Evolutionary conservation across 441 rosid species (phyloP).

Genomic region (Mallotus repandus): DNA sequence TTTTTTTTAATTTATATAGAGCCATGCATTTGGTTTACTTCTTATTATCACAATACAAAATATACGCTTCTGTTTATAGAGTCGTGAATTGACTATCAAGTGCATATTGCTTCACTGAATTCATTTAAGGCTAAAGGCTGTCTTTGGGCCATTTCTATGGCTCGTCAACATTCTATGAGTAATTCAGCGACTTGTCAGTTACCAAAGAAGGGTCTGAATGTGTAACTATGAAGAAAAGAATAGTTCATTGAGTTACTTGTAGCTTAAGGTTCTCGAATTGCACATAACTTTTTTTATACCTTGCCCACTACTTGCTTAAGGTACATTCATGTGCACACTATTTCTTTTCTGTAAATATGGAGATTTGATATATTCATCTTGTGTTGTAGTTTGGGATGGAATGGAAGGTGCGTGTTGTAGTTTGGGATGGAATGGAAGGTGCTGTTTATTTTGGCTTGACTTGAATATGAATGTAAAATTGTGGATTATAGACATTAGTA

Average conservation of each 20-base stretch:
- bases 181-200: neutral
- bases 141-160: neutral
- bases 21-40: neutral
- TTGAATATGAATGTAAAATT: neutral
- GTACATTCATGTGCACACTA: neutral
- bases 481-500: neutral
- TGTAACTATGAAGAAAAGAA: neutral
- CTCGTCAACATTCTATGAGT: neutral
- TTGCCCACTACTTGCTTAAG: too few relatives aligned
- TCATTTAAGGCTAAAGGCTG: neutral
- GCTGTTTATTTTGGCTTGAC: neutral
- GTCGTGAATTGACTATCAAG: neutral
- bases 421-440: neutral
- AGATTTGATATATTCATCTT: neutral
- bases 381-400: neutral
- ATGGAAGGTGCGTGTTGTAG: neutral
- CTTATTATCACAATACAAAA: neutral
- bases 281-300: neutral
- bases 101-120: neutral
- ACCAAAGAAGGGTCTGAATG: neutral
- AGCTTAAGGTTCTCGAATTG: neutral
- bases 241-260: neutral
- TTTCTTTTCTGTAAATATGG: neutral
- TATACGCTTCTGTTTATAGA: neutral
- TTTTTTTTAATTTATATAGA: neutral